phyloP scores from a whole-genome alignment of 345 rosid species.

The Cardiospermum halicacabum region DNA sequence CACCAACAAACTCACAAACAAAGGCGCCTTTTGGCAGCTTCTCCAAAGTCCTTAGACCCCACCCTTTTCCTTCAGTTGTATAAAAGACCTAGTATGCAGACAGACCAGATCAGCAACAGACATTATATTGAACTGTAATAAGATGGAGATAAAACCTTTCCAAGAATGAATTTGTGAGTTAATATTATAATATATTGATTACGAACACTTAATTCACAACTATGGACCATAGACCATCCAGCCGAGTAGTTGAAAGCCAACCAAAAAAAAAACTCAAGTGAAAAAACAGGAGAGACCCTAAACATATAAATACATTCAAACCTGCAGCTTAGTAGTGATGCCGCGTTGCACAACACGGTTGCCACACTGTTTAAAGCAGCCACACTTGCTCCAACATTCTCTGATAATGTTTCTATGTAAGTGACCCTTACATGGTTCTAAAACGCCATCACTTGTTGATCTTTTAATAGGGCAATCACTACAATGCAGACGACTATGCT shows the following conservation, averaged over 20 bases:
- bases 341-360: slow-evolving; percentile 93
- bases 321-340: slow-evolving; percentile 73
- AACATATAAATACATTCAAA: slow-evolving; percentile 14
- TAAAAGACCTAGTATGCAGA: slow-evolving; percentile 50
- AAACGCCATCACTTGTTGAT: slow-evolving; percentile 41
- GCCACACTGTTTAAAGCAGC: slow-evolving; percentile 72
- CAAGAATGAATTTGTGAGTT: neutral
- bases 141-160: neutral
- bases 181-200: neutral
- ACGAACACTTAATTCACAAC: neutral
- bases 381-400: slow-evolving; percentile 94
- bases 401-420: slow-evolving; percentile 62
- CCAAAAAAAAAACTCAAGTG: neutral
- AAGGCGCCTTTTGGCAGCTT: slow-evolving; percentile 76
- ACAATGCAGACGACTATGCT: slow-evolving; percentile 48
- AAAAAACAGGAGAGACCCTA: neutral
- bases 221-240: neutral
- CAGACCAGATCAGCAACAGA: slow-evolving; percentile 5
- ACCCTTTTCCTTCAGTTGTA: slow-evolving; percentile 66
- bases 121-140: neutral
- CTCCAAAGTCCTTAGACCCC: slow-evolving; percentile 76
- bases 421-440: slow-evolving; percentile 85
- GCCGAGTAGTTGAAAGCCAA: neutral
- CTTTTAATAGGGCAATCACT: slow-evolving; percentile 67
- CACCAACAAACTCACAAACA: slow-evolving; percentile 84